A percentile compares a stretch with the other conserved stretches of the same genome.
phyloP scores from a whole-genome alignment of 2,329 filamentous ascomycete species.

The Didymella lethalis region DNA sequence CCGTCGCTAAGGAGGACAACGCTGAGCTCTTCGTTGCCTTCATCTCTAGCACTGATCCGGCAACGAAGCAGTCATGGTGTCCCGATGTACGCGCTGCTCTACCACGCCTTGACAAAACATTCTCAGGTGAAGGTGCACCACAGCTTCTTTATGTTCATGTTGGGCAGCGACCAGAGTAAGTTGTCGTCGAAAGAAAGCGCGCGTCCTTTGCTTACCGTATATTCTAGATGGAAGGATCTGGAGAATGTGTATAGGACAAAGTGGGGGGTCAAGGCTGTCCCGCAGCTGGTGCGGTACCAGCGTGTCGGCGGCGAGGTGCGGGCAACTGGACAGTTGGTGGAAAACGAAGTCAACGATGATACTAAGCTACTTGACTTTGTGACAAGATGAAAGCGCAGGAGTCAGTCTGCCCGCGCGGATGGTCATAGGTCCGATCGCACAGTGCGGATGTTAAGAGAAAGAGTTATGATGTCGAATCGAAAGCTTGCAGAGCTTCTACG shows the following conservation, averaged over 20 bases:
- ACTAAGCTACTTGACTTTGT: background rate
- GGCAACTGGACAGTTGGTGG: background rate
- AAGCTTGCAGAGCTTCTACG: no score
- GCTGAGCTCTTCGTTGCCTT: background rate
- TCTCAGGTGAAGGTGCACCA: background rate
- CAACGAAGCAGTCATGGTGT: background rate
- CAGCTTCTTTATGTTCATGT: background rate
- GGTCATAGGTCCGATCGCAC: no score
- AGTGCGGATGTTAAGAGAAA: no score
- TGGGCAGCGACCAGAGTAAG: background rate
- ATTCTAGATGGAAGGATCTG: background rate
- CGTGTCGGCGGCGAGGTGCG: background rate
- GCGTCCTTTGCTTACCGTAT: background rate
- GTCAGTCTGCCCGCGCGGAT: background rate
- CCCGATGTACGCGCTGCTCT: background rate
- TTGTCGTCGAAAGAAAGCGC: background rate
- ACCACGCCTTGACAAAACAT: background rate
- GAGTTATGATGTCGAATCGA: no score
- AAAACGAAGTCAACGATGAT: background rate
- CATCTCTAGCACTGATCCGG: background rate
- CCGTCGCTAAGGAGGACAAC: background rate
- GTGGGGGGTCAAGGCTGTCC: background rate
- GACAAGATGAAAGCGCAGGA: background rate
- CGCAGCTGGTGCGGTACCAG: background rate
- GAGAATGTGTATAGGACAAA: background rate